Evolutionary conservation across 2,329 filamentous ascomycete species (phyloP), one percentile per base, ranked within the genome.

Genomic region (Juglanconis sp.): DNA sequence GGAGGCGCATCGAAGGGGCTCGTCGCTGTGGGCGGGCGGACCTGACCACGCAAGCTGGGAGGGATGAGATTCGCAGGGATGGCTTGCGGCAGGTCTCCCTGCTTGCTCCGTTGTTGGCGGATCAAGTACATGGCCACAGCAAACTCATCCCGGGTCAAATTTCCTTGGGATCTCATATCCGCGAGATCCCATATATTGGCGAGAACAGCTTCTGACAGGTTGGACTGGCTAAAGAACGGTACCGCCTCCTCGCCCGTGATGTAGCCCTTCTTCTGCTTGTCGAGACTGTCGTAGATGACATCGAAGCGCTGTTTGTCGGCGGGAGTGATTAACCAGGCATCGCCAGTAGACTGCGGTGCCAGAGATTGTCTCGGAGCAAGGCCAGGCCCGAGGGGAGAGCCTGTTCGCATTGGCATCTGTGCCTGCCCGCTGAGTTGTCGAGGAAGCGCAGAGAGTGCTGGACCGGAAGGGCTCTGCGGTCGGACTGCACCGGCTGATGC

Each of bases 71-170:
- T 93, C 0, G 87, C 79, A 9, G 94, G 93, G 47, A 99, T 77
- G n/a, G 85, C 82, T 30, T 88, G 79, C 2, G 95, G 95, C 36
- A 98, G 75, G 17, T 81, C 80, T 59, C 88, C 86, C 60, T 86
- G 86, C 64, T 87, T 89, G 65, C 84, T 89, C 57, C 93, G 85
- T 72, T 97, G 93, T 72, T 96, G 91, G 63, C 93, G 86, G 68
- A 99, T 97, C 54, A 99, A 81, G 71, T 96, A 96, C 93, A 99
- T 97, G 56, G 95, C 94, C 51, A 99, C 92, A 0, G 95, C 92
- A 71, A 99, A 99, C 68, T 96, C 93, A 66, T 99, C 95, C 67
- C 86, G 87, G 51, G 84, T 92, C 59, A 99, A 79, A 60, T 89
- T 88, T 10, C 95, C 95, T 67, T 93, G 90, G 7, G 92, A 95